Conservation (phyloP, 2,329 filamentous ascomycete species). For the Botrytis aclada region DNA sequence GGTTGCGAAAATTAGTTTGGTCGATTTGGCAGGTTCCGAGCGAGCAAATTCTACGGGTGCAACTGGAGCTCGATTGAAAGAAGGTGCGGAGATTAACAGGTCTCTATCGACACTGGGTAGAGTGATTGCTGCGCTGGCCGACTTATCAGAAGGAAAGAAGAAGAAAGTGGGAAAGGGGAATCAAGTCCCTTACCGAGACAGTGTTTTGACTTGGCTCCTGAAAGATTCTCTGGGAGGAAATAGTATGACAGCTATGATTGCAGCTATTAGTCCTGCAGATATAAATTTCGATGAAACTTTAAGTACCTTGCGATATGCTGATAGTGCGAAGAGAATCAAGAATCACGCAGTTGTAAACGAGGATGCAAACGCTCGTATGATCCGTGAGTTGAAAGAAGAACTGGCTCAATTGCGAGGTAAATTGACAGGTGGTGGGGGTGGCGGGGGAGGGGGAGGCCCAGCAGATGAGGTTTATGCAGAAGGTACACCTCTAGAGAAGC, state of each 20-base stretch:
- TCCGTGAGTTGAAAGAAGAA: conserved; percentile 95
- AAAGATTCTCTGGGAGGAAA: conserved; percentile 98
- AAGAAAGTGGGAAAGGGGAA: conserved; percentile 67
- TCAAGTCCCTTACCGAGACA: conserved; percentile 95
- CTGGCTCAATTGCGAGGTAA: conserved; percentile 82
- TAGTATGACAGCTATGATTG: conserved; percentile 99
- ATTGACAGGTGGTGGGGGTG: conserved; percentile 57
- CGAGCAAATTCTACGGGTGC: conserved; percentile 95
- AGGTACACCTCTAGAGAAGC: conserved; percentile 88
- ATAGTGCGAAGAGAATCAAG: conserved; percentile 98
- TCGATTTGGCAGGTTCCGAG: conserved; percentile 96
- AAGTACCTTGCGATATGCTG: conserved; percentile 91
- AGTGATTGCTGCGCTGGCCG: conserved; percentile 93
- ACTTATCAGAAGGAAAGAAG: conserved; percentile 82
- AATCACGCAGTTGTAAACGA: conserved; percentile 99
- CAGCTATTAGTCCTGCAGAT: conserved; percentile 94
- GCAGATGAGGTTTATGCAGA: conserved; percentile 85
- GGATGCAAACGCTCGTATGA: conserved; percentile 98
- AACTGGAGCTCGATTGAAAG: conserved; percentile 89
- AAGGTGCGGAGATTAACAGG: conserved; percentile 97
- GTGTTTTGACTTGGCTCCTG: conserved; percentile 89
- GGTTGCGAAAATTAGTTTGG: conserved; percentile 94
- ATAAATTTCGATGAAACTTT: conserved; percentile 99
- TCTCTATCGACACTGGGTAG: conserved; percentile 94
- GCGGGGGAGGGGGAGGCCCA: conserved; percentile 43